Evolutionary conservation across 1,284 basidiomycete species (phyloP).

Genomic region (Sanghuangporus sanghuang): DNA sequence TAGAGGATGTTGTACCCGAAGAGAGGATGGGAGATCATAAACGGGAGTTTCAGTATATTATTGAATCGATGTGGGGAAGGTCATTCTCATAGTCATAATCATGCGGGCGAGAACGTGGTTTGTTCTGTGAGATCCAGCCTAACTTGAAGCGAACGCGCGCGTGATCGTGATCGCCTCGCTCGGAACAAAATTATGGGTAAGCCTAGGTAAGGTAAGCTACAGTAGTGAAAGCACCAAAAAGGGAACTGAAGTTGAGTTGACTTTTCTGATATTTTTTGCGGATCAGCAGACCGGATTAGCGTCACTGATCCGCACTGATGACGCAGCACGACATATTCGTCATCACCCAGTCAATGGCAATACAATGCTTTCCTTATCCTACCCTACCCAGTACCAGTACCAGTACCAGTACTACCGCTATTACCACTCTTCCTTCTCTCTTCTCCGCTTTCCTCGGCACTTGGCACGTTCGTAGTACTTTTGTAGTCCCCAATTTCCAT

Average conservation of each 20-base stretch:
- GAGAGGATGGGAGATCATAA: background rate
- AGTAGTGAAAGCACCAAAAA: too few relatives aligned
- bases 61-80: too few relatives aligned
- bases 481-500: background rate
- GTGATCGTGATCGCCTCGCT: too few relatives aligned
- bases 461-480: background rate
- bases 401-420: too few relatives aligned
- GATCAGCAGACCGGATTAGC: background rate
- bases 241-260: background rate
- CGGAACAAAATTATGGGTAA: too few relatives aligned
- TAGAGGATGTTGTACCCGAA: background rate
- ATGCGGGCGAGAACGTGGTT: background rate
- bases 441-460: background rate
- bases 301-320: background rate
- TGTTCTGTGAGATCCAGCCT: background rate
- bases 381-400: background rate
- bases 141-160: background rate
- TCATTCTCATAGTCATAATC: background rate
- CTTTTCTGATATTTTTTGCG: background rate
- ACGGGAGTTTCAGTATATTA: background rate
- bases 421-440: background rate
- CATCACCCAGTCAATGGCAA: background rate
- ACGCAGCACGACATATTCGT: background rate
- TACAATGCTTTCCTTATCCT: background rate
- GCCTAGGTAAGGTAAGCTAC: too few relatives aligned